Conservation (phyloP, 208 protist genomes). For the Crithidia sp. region DNA sequence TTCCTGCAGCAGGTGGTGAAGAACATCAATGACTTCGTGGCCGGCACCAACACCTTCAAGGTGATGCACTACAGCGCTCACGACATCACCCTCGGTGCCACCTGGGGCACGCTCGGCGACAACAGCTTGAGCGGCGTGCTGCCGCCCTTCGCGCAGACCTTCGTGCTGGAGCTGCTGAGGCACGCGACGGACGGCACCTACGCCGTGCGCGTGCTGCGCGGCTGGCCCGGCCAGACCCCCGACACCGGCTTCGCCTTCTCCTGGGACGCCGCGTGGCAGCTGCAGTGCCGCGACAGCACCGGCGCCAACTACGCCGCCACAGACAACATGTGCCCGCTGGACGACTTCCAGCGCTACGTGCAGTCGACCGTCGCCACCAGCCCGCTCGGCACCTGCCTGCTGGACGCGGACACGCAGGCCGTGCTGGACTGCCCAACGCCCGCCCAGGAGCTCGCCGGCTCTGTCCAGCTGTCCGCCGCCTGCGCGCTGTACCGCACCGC, state of each 20-base stretch:
- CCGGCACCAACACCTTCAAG: conserved; percentile 39
- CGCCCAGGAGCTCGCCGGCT: conserved; percentile 11
- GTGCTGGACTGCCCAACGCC: conserved; percentile 36
- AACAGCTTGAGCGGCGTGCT: conserved; percentile 24
- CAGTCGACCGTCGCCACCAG: conserved; percentile 33
- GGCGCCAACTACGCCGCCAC: conserved; percentile 37
- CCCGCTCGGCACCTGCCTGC: conserved; percentile 47
- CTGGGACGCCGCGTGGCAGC: conserved; percentile 35
- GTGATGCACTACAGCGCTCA: conserved; percentile 62
- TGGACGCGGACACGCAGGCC: conserved; percentile 29
- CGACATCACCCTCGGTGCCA: conserved; percentile 36
- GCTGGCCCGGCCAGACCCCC: conserved; percentile 45
- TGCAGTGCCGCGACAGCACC: conserved; percentile 45
- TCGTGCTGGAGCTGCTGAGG: conserved; percentile 56
- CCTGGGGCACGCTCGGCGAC: conserved; percentile 46
- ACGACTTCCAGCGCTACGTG: conserved; percentile 56
- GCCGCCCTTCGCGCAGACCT: conserved; percentile 47
- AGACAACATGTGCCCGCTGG: conserved; percentile 52
- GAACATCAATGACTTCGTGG: conserved; percentile 36
- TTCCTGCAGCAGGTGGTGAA: conserved; percentile 46
- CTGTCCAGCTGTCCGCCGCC: conserved; percentile 6
- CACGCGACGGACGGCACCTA: conserved; percentile 20
- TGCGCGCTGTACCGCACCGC: conserved; percentile 18
- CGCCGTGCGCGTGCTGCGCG: conserved; percentile 57
- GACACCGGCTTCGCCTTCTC: conserved; percentile 36